Base-by-base conservation (phyloP, 1,284 basidiomycete genomes). In the Ceratorhiza oryzae-sativae region DNA sequence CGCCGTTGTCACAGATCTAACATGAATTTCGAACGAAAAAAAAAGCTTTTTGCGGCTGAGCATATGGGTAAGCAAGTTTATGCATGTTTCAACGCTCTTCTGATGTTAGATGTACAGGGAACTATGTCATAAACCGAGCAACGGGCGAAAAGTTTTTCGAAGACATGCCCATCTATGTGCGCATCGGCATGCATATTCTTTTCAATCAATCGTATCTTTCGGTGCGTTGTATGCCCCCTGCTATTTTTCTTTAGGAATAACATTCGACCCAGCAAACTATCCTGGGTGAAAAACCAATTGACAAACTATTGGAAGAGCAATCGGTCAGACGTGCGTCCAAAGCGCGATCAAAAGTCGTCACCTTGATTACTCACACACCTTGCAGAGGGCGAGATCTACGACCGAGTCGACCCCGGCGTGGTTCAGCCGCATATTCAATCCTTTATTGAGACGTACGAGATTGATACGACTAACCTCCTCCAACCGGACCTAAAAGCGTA, bases 401-500 rank as follows among this genome's bases (percentile, higher is more conserved):
- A 77, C 61, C 76, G 74, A 18, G 73, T 75, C 13, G 75, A 77
- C 46, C 73, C 73, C 12, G 72, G 71, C 13, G 59, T 75, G 6
- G 77, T 78, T 25, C 71, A 77, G 8, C 76, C 77, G 18, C 83
- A 85, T 75, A 86, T 86, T 72, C 72, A 82, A 46, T 73, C 78
- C 3, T 88, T 88, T 72, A 82, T 87, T 72, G 75, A 81, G 25
- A 84, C 85, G 36, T 87, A 87, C 77, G 75, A 80, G 3, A 81
- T 86, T n/a, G 80, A 84, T 18, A 71, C 82, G 1, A 76, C 81
- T 53, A 82, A 86, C 75, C 79, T 86, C 12, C 76, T 82, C 0
- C 81, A 84, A 13, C 79, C 83, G 18, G 83, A 85, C 71, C 75
- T 83, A 5, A 76, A 75, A 23, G 77, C 81, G 71, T 85, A 84